Conservation (phyloP, 345 rosid genomes). For the Rhizophora apiculata region DNA sequence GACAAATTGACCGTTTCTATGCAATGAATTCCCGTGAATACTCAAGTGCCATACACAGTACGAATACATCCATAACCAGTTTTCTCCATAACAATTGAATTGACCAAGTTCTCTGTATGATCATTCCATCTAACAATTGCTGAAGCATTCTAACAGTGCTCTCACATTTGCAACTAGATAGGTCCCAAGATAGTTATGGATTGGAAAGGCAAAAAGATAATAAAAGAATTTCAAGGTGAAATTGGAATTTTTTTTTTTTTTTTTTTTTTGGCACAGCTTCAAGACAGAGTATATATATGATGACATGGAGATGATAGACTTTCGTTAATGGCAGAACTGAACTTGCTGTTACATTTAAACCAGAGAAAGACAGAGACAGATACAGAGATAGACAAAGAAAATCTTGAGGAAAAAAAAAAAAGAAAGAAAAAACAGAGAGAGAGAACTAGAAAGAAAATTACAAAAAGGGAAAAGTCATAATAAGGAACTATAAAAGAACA, state of each 20-base stretch:
- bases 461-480: neutral
- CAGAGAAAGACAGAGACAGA: neutral
- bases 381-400: neutral
- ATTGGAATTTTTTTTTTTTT: neutral
- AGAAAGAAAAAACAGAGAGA: neutral
- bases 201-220: neutral
- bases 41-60: too few relatives aligned
- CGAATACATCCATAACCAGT: too few relatives aligned
- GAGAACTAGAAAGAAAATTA: neutral
- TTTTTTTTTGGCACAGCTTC: neutral
- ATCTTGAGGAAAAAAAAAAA: neutral
- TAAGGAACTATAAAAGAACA: neutral
- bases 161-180: too few relatives aligned
- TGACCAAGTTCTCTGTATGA: too few relatives aligned
- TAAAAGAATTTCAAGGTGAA: neutral
- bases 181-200: too few relatives aligned
- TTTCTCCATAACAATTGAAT: too few relatives aligned
- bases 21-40: too few relatives aligned
- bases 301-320: conserved; percentile 18
- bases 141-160: too few relatives aligned
- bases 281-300: neutral
- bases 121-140: too few relatives aligned
- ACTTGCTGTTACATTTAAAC: conserved; percentile 13
- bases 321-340: conserved; percentile 11
- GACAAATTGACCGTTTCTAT: too few relatives aligned